Percentiles rank a stretch among this genome's conserved stretches.
These are phyloP conservation scores for Lolium multiflorum DNA, from an alignment of 176 grass and related monocot genomes.

Conservation along the genomic window DNA sequence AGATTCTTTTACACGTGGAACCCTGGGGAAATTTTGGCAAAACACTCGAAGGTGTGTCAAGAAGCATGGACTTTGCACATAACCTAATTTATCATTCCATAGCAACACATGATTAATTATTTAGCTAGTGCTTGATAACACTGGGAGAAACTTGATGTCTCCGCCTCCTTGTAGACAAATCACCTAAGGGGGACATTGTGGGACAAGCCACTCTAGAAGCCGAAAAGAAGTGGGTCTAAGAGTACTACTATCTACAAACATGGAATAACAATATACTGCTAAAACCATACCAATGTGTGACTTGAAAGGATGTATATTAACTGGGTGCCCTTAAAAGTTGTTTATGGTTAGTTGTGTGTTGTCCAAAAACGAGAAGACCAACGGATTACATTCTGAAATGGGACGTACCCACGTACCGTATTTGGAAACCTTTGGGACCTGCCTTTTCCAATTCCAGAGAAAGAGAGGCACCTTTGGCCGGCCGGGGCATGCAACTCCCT, in stretches of 20 bases:
- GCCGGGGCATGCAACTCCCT: background rate
- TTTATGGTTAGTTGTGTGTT: background rate
- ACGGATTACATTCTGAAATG: constrained; percentile 34
- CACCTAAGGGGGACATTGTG: no score
- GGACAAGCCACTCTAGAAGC: no score
- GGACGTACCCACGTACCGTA: constrained; percentile 15
- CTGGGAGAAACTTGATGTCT: background rate
- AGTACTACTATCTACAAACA: background rate
- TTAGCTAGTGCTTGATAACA: background rate
- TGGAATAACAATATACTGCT: background rate
- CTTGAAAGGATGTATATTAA: background rate
- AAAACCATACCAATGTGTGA: background rate
- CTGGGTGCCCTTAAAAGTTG: background rate
- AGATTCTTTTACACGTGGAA: no score
- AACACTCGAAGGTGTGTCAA: no score
- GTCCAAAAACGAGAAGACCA: background rate
- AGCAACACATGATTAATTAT: background rate
- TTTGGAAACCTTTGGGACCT: constrained; percentile 26
- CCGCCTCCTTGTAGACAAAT: background rate
- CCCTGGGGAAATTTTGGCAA: no score
- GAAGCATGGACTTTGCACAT: no score
- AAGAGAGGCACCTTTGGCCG: background rate
- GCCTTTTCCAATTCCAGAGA: constrained; percentile 29
- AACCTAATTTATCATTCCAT: background rate
- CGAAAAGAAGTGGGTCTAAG: no score